These are phyloP conservation scores for Coprinopsis sp. DNA, from an alignment of 768 basidiomycete genomes.

Conservation along the genomic window DNA sequence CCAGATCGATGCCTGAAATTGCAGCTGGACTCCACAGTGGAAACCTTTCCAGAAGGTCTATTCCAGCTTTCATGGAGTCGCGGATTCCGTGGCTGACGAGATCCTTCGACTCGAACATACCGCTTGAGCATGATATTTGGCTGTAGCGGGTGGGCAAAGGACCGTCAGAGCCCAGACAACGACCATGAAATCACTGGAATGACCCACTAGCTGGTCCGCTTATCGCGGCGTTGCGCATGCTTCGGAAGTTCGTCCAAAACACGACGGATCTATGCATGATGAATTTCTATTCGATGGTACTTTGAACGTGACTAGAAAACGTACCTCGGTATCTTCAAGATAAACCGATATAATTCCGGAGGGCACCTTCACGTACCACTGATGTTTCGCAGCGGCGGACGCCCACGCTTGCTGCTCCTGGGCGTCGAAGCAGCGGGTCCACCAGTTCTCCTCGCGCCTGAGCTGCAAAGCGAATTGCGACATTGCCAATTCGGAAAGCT, in stretches of 20 bases:
- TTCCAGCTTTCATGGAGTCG: constrained; percentile 14
- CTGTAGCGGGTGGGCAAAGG: too few species aligned
- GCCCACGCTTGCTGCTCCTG: constrained; percentile 29
- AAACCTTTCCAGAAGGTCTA: constrained; percentile 15
- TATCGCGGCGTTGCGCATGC: constrained; percentile 39
- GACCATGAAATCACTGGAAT: background rate
- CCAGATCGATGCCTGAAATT: constrained; percentile 21
- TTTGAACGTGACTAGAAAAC: constrained; percentile 3
- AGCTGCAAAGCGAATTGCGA: constrained; percentile 40
- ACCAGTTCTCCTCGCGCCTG: constrained; percentile 38
- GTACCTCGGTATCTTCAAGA: constrained; percentile 38
- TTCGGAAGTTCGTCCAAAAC: constrained; percentile 46
- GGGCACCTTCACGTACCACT: constrained; percentile 33
- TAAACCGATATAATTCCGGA: constrained; percentile 26
- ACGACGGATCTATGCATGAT: constrained; percentile 35
- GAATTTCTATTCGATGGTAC: background rate
- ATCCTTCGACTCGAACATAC: constrained; percentile 44
- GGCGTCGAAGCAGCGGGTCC: constrained; percentile 25
- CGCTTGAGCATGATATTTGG: constrained; percentile 52
- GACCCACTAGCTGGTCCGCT: constrained; percentile 32
- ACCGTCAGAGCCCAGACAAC: too few species aligned
- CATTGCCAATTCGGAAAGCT: constrained; percentile 51
- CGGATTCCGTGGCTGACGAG: constrained; percentile 16
- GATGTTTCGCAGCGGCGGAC: constrained; percentile 19
- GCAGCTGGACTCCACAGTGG: constrained; percentile 13